phyloP scores from a whole-genome alignment of 306 rosid genomes.

The Begonia fuchsioides region DNA sequence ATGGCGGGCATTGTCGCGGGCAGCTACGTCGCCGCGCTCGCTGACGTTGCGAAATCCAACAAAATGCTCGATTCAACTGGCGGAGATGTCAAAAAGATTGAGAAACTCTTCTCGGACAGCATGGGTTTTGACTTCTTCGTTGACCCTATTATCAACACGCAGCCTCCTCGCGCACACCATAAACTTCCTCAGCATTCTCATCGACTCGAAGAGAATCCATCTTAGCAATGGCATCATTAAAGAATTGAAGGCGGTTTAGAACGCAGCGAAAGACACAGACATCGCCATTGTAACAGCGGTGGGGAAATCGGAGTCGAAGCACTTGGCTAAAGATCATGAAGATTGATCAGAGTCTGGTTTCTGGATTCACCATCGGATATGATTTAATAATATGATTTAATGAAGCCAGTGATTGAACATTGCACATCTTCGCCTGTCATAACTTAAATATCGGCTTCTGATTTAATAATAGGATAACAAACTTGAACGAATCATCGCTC shows the following conservation, averaged over 20 bases:
- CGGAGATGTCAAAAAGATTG: slow-evolving; percentile 57
- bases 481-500: no score
- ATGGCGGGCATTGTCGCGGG: slow-evolving; percentile 49
- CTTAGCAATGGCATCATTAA: slow-evolving; percentile 32
- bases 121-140: slow-evolving; percentile 32
- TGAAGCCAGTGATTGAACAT: no score
- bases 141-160: slow-evolving; percentile 37
- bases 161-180: slow-evolving; percentile 36
- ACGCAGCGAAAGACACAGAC: slow-evolving; percentile 47
- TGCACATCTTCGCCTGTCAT: no score
- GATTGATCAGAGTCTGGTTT: slow-evolving; percentile 59
- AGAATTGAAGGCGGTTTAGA: slow-evolving; percentile 59
- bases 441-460: no score
- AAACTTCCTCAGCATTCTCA: slow-evolving; percentile 54
- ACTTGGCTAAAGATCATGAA: slow-evolving; percentile 84
- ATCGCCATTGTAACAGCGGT: slow-evolving; percentile 75
- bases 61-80: slow-evolving; percentile 53
- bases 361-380: slow-evolving; percentile 75
- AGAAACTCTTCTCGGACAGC: slow-evolving; percentile 35
- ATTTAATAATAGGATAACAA: no score
- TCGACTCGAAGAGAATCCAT: slow-evolving; percentile 46
- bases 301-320: slow-evolving; percentile 71
- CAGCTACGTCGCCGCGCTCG: slow-evolving; percentile 69
- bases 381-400: no score
- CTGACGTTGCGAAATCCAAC: slow-evolving; percentile 47